Base-by-base conservation (phyloP, 352 stramenopile species). In the Globisporangium spiculum region DNA sequence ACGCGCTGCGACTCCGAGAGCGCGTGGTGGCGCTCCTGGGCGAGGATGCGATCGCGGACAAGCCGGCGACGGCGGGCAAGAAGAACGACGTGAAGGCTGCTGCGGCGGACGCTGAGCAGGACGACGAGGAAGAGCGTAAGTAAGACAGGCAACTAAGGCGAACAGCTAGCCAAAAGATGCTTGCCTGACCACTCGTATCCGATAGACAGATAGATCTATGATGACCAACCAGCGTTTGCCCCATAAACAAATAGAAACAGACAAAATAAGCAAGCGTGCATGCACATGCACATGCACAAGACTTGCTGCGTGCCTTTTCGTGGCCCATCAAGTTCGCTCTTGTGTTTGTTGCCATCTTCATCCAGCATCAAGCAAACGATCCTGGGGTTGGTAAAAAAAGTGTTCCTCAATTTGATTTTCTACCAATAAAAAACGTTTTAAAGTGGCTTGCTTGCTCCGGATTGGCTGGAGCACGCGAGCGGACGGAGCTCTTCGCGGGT, bases 1-100 rank as follows among this genome's bases (percentile, higher is more conserved):
- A 77, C 53, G 83, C 83, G 58, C 72, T 91, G 18, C 55, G 70
- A 44, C 71, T 91, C 64, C 80, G 77, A 50, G 75, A 85, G 48
- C 70, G 65, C 36, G 83, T 88, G 60, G 75, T 71, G 6, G 73
- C 66, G 10, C 78, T 91, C 8, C 61, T 83, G 26, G 76, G 80
- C 22, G 53, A 80, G 30, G 68, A 81, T 26, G 67, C 63, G 18
- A 66, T 22, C 57, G 64, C 58, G 24, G 56, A 68, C 55, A 73
- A 54, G 55, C 18, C 41, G 14, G 24, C 7, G 20, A 12, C 6
- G 20, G 48, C 20, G 20, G 48, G 48, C 48, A 55, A 55, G 48
- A 55, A 55, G 48, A 27, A n/a, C n/a, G 30, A 34, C 22, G 36
- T 12, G 36, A 44, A 36, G 8, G 36, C 36, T 16, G 22, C 58